Evolutionary conservation across 139 green algal genomes (phyloP), one percentile per base, ranked within the genome.

Genomic region (Tetradesmus lagerheimii): DNA sequence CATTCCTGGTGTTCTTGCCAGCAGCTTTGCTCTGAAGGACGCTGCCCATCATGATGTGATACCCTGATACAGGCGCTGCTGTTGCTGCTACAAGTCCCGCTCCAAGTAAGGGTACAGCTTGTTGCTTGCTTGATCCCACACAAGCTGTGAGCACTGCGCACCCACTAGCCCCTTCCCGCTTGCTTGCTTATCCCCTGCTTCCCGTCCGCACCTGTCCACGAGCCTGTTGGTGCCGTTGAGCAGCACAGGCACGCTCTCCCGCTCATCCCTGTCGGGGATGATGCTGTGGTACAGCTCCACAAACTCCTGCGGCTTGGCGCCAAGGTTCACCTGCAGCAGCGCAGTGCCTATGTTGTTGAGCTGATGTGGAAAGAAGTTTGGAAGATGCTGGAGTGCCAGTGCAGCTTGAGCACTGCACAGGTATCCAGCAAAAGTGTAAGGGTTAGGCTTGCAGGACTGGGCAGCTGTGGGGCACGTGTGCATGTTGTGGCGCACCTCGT

Each of bases 241-340:
- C 38, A 91, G 79, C 78, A 91, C 57, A 37, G 87, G 87, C 87
- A 87, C 87, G 34, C 78, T 38, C 57, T 91, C 87, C 16, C 39
- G 35, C 8, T 67, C 78, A 18, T 81, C 79, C 57, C 66, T 86
- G 78, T 87, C 76, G n/a, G 87, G 78, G 15, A 91, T 91, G 78
- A 91, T 86, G 77, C 47, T 37, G 53, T 91, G 87, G 75, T 91
- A 91, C 27, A 91, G 78, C 57, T 91, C 87, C 12, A 53, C 35
- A 62, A 91, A 91, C 35, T 91, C 87, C n/a, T 47, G 31, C 1
- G 87, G 78, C 87, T 91, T 91, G 29, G 74, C 53, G 37, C 74
- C n/a, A 29, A 91, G 31, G 35, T 91, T 79, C 27, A 91, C 87
- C 87, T 91, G 50, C 50, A 77, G 29, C 35, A 47, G 57, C 16